Percentiles rank a stretch among this genome's conserved stretches.
phyloP scores from a whole-genome alignment of 2,329 filamentous ascomycete genomes.

The Penicillium sp. region DNA sequence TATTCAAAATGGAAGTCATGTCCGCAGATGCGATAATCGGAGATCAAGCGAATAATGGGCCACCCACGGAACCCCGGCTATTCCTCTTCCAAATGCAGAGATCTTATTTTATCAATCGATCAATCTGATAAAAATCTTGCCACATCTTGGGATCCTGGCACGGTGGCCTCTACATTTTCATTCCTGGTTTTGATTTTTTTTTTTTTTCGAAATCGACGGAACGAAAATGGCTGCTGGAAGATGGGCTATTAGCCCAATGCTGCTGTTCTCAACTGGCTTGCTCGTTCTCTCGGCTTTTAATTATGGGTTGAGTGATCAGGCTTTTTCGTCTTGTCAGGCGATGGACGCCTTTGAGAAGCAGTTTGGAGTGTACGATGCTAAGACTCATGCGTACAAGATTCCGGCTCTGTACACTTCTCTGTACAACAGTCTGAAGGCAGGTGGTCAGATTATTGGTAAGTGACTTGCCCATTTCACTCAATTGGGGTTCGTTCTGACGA shows the following conservation, averaged over 20 bases:
- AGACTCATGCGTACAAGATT: not conserved
- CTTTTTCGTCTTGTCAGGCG: slow-evolving; percentile 10
- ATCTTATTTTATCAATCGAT: slow-evolving; percentile 11
- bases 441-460: slow-evolving; percentile 8
- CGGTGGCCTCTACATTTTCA: not conserved
- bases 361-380: slow-evolving; percentile 8
- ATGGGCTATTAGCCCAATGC: slow-evolving; percentile 5
- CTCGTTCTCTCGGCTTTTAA: slow-evolving; percentile 9
- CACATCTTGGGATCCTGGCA: not conserved
- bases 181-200: not conserved
- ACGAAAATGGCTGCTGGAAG: not conserved
- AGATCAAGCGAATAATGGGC: not conserved
- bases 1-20: not conserved
- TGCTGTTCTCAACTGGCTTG: slow-evolving; percentile 6
- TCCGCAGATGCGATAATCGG: not conserved
- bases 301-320: slow-evolving; percentile 16
- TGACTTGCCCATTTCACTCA: not conserved
- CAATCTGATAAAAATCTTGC: not conserved
- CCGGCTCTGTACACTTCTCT: slow-evolving; percentile 8
- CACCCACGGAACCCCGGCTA: not conserved
- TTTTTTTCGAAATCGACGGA: no score
- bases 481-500: not conserved
- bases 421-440: slow-evolving; percentile 13
- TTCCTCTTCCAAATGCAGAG: not conserved
- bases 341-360: slow-evolving; percentile 11